Base-by-base conservation (phyloP, 148 eudicot species). In the Diospyros lotus region DNA sequence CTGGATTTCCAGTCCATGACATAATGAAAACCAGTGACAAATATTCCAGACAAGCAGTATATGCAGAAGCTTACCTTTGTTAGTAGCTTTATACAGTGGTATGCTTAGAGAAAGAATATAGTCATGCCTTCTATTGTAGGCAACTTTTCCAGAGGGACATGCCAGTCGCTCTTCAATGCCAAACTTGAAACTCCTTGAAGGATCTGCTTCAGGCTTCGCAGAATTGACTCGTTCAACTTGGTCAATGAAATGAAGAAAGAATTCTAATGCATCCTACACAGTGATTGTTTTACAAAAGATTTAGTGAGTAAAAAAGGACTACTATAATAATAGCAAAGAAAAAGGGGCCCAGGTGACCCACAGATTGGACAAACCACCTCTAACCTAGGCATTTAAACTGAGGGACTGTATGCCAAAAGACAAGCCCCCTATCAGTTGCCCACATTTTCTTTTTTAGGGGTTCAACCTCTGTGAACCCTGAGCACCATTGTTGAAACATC, bases 61-160 rank as follows among this genome's bases (percentile, higher is more conserved):
- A 17, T 28, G 9, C 13, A 70, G 54, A 55, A 65, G 75, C 84
- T 58, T 77, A 95, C 99, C 90, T 87, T 84, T 89, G 86, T 93
- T 92, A 64, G 86, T 85, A 66, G 99, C 97, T 79, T 80, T 89
- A 66, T 88, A 82, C 66, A 95, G 79, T 41, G 99, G 99, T 45
- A 95, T 91, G 78, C 85, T 89, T 39, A 95, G 87, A 56, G 99
- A 95, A 11, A 95, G 90, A 76, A 88, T 88, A 80, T 86, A 95
- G 77, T 95, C 99, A 80, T 66, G 74, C 79, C 99, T 86, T 67
- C 78, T 88, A 78, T 87, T 95, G 79, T 90, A 95, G 67, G 92
- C 86, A 84, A 95, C 99, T 85, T 89, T 95, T 55, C 99, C 98
- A 60, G 99, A 95, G 5, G 94, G 89, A 59, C 97, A 95, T 71